phyloP scores from a whole-genome alignment of 2,329 filamentous ascomycete species.

The Ophiobolus disseminans region DNA sequence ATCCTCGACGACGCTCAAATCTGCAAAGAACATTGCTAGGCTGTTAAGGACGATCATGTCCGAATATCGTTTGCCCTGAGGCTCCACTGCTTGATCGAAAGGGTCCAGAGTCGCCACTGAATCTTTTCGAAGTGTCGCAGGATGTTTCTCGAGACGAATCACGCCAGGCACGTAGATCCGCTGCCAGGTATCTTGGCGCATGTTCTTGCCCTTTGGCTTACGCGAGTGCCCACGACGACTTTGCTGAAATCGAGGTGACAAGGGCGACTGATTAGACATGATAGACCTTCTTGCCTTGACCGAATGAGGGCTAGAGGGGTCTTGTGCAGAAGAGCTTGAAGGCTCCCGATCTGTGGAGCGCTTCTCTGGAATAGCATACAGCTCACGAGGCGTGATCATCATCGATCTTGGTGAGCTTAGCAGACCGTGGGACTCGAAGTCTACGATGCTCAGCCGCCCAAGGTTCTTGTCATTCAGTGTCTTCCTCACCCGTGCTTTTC shows the following conservation, averaged over 20 bases:
- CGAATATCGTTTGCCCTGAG: conserved; percentile 26
- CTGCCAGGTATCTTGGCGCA: conserved; percentile 5
- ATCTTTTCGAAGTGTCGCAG: conserved; percentile 45
- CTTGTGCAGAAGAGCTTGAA: too few relatives aligned
- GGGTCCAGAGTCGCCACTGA: conserved; percentile 51
- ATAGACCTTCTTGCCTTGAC: conserved; percentile 12
- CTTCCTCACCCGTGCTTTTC: conserved; percentile 31
- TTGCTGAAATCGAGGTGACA: background rate
- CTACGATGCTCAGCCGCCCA: conserved; percentile 28
- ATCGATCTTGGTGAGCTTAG: conserved; percentile 38
- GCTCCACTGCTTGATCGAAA: conserved; percentile 33
- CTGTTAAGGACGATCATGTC: conserved; percentile 45
- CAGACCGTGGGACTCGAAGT: conserved; percentile 20
- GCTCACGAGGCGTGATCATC: conserved; percentile 37
- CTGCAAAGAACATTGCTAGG: conserved; percentile 53
- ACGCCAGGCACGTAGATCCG: conserved; percentile 52
- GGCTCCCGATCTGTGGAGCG: conserved; percentile 9
- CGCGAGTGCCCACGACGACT: too few relatives aligned
- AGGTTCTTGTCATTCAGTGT: conserved; percentile 30
- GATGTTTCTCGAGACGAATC: conserved; percentile 47
- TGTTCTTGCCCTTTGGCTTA: too few relatives aligned
- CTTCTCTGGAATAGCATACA: conserved; percentile 28
- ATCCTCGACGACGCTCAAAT: conserved; percentile 45
- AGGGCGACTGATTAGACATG: conserved; percentile 12
- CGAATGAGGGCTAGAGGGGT: conserved; percentile 5